These are phyloP conservation scores for Colletotrichum destructivum DNA, from an alignment of 2,329 filamentous ascomycete species.

Conservation along the genomic window DNA sequence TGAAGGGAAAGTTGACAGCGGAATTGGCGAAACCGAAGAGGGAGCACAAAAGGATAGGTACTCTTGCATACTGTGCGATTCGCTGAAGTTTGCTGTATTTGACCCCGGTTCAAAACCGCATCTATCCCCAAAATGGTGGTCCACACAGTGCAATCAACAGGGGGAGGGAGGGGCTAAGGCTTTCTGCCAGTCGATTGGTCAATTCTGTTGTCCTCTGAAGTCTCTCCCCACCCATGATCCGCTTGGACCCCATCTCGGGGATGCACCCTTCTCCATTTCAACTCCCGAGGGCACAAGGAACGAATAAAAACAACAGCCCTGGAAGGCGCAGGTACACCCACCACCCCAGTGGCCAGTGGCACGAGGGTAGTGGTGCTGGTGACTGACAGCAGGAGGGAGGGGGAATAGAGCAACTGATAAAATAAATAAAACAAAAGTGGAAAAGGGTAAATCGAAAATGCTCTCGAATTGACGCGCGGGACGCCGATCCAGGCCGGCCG, in stretches of 20 bases:
- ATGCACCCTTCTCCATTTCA: conserved; percentile 20
- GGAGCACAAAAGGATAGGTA: not conserved
- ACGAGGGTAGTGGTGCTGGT: no score
- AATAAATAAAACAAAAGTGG: not conserved
- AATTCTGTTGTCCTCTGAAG: conserved; percentile 3
- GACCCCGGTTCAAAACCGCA: not conserved
- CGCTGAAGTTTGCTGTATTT: conserved; percentile 6
- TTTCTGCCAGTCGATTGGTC: conserved; percentile 20
- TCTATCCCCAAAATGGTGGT: no score
- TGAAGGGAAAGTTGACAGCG: no score
- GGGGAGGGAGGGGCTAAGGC: not conserved
- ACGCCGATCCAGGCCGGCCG: not conserved
- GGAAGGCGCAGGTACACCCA: not conserved
- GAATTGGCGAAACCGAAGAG: not conserved
- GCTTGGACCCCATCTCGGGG: conserved; percentile 10
- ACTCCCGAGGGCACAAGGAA: conserved; percentile 5
- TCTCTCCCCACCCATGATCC: not conserved
- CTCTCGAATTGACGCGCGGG: conserved; percentile 12
- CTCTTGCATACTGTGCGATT: conserved; percentile 9
- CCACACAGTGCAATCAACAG: no score
- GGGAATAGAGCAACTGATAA: not conserved
- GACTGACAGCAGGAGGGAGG: not conserved
- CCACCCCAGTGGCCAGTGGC: no score
- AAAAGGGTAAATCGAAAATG: not conserved
- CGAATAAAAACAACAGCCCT: not conserved